phyloP scores from a whole-genome alignment of 805 yeast genomes.

The Yamadazyma sp. region DNA sequence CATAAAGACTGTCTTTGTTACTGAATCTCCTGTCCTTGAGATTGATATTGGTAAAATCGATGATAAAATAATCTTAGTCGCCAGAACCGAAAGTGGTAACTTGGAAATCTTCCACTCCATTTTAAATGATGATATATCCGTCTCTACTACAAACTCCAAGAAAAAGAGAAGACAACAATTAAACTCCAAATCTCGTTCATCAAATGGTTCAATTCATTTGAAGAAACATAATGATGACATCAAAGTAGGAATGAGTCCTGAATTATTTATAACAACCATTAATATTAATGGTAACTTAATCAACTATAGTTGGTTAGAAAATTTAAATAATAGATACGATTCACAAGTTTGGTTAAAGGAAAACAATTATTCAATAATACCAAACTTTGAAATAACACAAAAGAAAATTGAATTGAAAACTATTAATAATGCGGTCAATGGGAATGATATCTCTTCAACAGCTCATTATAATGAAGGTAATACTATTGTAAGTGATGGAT shows the following conservation, averaged over 20 bases:
- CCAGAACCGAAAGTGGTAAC: constrained; percentile 70
- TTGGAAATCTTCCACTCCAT: constrained; percentile 72
- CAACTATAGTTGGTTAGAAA: constrained; percentile 59
- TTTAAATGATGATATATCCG: constrained; percentile 25
- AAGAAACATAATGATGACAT: constrained; percentile 43
- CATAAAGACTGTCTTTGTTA: constrained; percentile 58
- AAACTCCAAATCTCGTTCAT: constrained; percentile 47
- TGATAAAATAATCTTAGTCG: constrained; percentile 41
- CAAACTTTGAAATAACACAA: constrained; percentile 22
- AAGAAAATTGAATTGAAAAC: constrained; percentile 23
- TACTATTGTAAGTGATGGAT: constrained; percentile 62
- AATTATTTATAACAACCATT: constrained; percentile 26
- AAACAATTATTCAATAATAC: constrained; percentile 17
- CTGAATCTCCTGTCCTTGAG: constrained; percentile 58
- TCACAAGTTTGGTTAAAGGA: constrained; percentile 47
- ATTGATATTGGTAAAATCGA: constrained; percentile 38
- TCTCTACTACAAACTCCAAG: constrained; percentile 21
- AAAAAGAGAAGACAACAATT: constrained; percentile 43
- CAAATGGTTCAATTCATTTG: constrained; percentile 45
- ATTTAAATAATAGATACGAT: constrained; percentile 53
- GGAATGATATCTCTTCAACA: constrained; percentile 53
- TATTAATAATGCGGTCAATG: constrained; percentile 42
- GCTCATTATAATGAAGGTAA: constrained; percentile 58
- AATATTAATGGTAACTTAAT: constrained; percentile 33
- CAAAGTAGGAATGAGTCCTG: constrained; percentile 27